Base-by-base conservation (phyloP, 1,139 yeast genomes). In the Kurtzmaniella quercitrusa region DNA sequence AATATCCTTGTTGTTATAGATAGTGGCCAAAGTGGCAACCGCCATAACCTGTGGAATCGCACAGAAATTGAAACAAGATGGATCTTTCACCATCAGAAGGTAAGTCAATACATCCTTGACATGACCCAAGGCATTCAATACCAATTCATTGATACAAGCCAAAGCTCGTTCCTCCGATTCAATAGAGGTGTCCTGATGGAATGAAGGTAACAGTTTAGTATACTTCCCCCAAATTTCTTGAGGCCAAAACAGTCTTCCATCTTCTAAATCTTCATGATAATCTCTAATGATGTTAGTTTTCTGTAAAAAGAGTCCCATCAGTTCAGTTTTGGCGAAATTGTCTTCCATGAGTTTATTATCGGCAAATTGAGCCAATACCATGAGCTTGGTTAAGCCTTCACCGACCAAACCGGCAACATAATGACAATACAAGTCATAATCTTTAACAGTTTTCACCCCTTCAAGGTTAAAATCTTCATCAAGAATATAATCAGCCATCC, bases 11-110 rank as follows among this genome's bases (percentile, higher is more conserved):
- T 94, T 94, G 61, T 87, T 84, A 72, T 86, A 91, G 37, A 93
- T 86, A 46, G 84, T 73, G 21, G 93, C 91, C 55, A 93, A 73
- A 0, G 98, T 89, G 8, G 98, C 97, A 60, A 93, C 85, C 37
- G 98, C 96, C 98, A 93, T 93, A 27, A 91, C 97, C 66, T 93
- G 98, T 16, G 98, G 98, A 59, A 93, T 93, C 15, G 97, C 91
- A 68, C 98, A 91, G 70, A 93, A 93, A 53, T 83, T 85, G 72
- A 89, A 93, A 42, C 85, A 70, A 0, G 96, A 81, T 45, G 86
- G 88, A 58, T 94, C 98, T 48, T 79, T 77, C 41, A 93, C 79
- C 52, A 83, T 73, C 21, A 94, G 77, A 46, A 94, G 74, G 60
- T 87, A 94, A 45, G 78, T 77, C 56, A 94, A 73, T 31, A 84